A percentile compares a stretch with the other conserved stretches of the same genome.
These are phyloP conservation scores for Solanum neorickii DNA, from an alignment of 257 asterid genomes.

Conservation along the genomic window DNA sequence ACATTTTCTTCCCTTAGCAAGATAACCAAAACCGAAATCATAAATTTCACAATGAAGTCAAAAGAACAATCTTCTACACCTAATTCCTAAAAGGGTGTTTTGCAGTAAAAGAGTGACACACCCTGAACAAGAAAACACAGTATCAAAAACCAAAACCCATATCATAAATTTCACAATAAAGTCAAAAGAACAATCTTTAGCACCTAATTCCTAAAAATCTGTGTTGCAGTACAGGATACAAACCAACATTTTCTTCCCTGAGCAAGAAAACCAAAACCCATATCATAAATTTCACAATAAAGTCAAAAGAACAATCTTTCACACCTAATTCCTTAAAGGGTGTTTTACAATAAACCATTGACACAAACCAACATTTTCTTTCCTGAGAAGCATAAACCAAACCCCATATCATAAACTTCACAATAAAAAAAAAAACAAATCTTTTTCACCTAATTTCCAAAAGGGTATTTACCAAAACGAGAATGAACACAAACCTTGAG, in stretches of 20 bases:
- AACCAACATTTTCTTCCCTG: background rate
- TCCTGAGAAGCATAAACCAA: background rate
- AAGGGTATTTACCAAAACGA: background rate
- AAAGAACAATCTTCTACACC: background rate
- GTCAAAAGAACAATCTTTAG: background rate
- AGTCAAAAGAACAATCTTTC: background rate
- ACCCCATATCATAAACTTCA: background rate
- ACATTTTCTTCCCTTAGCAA: background rate
- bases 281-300: background rate
- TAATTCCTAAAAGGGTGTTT: background rate
- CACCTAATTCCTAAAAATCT: background rate
- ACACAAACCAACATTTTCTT: background rate
- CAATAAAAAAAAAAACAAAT: background rate
- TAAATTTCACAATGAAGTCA: background rate
- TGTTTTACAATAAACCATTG: background rate
- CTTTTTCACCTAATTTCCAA: background rate
- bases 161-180: background rate
- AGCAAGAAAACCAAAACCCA: background rate
- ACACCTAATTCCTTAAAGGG: background rate
- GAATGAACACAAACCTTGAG: constrained; percentile 32
- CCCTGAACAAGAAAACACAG: background rate
- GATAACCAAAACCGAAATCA: background rate
- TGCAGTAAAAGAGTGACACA: background rate
- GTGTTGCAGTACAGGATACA: background rate
- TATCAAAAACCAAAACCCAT: background rate